Base-by-base conservation (phyloP, 306 rosid genomes). In the Boehmeria nivea region DNA sequence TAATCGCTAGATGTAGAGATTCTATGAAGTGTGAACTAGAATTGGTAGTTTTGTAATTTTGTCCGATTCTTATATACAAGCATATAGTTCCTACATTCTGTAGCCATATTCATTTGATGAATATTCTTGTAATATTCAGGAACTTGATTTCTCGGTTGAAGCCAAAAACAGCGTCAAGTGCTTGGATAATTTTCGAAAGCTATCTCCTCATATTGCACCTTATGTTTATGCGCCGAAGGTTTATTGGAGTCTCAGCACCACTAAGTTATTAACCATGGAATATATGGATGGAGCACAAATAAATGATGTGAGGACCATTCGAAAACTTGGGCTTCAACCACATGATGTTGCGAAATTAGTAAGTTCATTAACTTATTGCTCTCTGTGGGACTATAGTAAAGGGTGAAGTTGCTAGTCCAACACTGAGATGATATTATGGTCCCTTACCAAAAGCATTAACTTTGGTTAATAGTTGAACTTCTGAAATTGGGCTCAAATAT, bases 251-350 rank as follows among this genome's bases (percentile, higher is more conserved):
- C 65, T 91, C 43, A 87, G 96, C 58, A 78, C 96, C 66, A 76
- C 94, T 54, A 91, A 84, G 80, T 73, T 91, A 66, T 79, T 91
- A 60, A 91, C 96, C 31, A 91, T 91, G 98, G 98, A 91, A 76
- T 91, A 63, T 68, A 87, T 91, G 44, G 96, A 91, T 38, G 96
- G 98, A 51, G 93, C 78, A 46, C 74, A 84, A 57, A 60, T 91
- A 76, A 80, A 71, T 78, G 96, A 91, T 73, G 85, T 84, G 34
- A 81, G 70, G 75, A 20, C 80, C 49, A 82, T 91, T 7, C 64
- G 24, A 57, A 75, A 60, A 60, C 96, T 91, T 43, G 96, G 93
- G 43, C 42, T 91, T 48, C 80, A 39, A 50, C 94, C 87, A 1
- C 78, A 65, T 34, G 98, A 84, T 73, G 96, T 91, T 76, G 87